Evolutionary conservation across 2,329 filamentous ascomycete genomes (phyloP).

Genomic region (Lizonia empirigonia): DNA sequence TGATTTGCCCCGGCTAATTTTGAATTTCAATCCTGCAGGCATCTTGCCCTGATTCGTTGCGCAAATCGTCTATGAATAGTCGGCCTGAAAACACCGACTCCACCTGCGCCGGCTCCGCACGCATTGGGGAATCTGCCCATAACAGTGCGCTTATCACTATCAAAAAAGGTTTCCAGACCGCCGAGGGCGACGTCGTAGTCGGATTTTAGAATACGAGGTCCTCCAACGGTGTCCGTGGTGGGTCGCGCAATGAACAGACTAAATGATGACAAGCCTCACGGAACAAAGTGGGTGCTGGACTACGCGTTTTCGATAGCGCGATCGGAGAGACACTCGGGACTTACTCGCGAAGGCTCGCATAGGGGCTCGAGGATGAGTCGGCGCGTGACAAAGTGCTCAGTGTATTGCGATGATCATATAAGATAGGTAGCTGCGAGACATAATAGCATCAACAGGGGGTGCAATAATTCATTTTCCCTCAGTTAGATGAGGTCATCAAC

Average conservation of each 20-base stretch:
- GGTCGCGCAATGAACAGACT: not conserved
- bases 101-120: not conserved
- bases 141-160: too few species aligned
- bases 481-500: too few species aligned
- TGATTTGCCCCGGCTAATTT: not conserved
- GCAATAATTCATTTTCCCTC: too few species aligned
- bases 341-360: not conserved
- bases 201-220: not conserved
- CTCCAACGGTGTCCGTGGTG: not conserved
- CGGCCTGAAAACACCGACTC: not conserved
- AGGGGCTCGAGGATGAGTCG: not conserved
- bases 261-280: not conserved
- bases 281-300: not conserved
- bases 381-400: not conserved
- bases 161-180: too few species aligned
- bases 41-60: not conserved
- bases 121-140: not conserved
- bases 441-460: too few species aligned
- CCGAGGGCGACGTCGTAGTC: not conserved
- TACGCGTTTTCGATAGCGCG: conserved; percentile 9
- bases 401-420: not conserved
- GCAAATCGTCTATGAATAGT: not conserved
- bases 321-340: conserved; percentile 1
- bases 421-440: not conserved
- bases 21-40: not conserved